Evolutionary conservation across 2,329 filamentous ascomycete genomes (phyloP).

Genomic region (Cercospora sp.): DNA sequence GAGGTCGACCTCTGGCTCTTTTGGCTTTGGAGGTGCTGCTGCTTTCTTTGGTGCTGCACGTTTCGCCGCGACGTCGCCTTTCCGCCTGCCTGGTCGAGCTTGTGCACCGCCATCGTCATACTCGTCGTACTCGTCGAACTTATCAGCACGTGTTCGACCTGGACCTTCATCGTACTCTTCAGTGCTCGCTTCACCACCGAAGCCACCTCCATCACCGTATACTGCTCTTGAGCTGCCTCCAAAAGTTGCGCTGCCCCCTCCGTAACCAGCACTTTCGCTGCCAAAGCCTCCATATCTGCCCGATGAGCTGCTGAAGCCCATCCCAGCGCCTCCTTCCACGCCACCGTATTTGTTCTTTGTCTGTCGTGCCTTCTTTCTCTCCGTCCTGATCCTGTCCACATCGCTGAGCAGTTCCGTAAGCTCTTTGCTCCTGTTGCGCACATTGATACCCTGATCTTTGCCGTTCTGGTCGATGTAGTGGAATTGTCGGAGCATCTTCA

Average conservation of each 20-base stretch:
- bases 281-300: constrained; percentile 87
- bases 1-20: constrained; percentile 86
- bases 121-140: constrained; percentile 97
- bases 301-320: constrained; percentile 54
- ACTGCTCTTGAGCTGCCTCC: constrained; percentile 72
- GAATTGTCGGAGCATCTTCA: constrained; percentile 98
- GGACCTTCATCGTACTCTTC: constrained; percentile 64
- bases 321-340: constrained; percentile 74
- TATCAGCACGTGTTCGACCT: constrained; percentile 59
- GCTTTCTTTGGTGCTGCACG: constrained; percentile 55
- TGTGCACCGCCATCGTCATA: constrained; percentile 71
- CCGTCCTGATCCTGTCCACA: constrained; percentile 75
- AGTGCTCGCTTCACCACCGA: constrained; percentile 68
- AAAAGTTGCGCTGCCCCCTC: constrained; percentile 45
- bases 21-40: constrained; percentile 71
- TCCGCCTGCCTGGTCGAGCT: constrained; percentile 55
- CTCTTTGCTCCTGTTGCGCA: constrained; percentile 94
- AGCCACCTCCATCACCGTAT: constrained; percentile 94
- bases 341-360: constrained; percentile 95
- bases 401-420: constrained; percentile 90
- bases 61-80: constrained; percentile 44
- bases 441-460: constrained; percentile 97
- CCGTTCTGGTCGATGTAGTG: constrained; percentile 95
- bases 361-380: constrained; percentile 81
- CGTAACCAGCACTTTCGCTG: constrained; percentile 61